Conservation (phyloP, 345 rosid genomes). For the Boechera retrofracta region DNA sequence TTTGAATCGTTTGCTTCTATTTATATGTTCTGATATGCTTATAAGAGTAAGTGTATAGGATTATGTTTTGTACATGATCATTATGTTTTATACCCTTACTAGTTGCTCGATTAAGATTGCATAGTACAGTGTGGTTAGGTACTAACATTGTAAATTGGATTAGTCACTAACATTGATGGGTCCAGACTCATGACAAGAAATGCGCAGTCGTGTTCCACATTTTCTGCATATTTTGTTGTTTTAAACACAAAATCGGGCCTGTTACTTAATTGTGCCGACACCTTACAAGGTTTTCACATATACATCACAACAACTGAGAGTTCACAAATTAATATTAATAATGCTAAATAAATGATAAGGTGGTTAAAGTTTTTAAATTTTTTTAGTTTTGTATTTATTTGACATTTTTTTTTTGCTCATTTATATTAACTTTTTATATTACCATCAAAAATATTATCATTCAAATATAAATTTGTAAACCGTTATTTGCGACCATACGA, state of each 20-base stretch:
- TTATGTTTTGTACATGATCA: too few relatives aligned
- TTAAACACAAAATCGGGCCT: not conserved
- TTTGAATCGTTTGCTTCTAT: not conserved
- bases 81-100: too few relatives aligned
- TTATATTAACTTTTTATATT: too few relatives aligned
- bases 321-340: not conserved
- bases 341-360: not conserved
- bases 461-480: too few relatives aligned
- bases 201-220: conserved; percentile 12
- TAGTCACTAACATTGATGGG: conserved; percentile 4
- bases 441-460: too few relatives aligned
- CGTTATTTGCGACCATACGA: too few relatives aligned
- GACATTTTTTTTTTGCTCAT: too few relatives aligned
- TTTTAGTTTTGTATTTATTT: too few relatives aligned
- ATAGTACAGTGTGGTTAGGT: not conserved
- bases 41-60: too few relatives aligned
- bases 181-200: not conserved
- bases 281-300: not conserved
- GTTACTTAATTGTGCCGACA: not conserved
- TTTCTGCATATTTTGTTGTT: not conserved
- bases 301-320: not conserved
- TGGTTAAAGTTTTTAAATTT: too few relatives aligned
- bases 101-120: too few relatives aligned
- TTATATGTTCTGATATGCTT: too few relatives aligned
- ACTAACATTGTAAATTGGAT: not conserved